Evolutionary conservation across 1,139 yeast species (phyloP).

Genomic region (Yamadazyma atmosphaerica): DNA sequence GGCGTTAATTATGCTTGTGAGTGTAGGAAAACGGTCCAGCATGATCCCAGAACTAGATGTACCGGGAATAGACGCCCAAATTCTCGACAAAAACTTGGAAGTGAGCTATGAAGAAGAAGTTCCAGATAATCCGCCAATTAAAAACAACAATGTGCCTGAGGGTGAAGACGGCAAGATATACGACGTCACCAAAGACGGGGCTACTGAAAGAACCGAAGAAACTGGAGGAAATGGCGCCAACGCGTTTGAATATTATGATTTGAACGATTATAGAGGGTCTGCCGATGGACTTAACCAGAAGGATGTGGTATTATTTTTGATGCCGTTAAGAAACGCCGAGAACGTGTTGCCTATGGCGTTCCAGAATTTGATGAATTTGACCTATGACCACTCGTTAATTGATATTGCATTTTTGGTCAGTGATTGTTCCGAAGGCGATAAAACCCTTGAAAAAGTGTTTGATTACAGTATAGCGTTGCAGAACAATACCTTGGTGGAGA

Average conservation of each 20-base stretch:
- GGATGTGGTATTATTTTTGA: constrained; percentile 67
- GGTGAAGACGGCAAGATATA: constrained; percentile 24
- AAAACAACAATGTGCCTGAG: no score
- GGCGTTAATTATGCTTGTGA: constrained; percentile 16
- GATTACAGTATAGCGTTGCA: constrained; percentile 68
- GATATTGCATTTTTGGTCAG: constrained; percentile 85
- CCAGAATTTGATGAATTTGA: constrained; percentile 79
- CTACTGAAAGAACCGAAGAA: constrained; percentile 16
- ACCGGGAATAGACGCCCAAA: constrained; percentile 15
- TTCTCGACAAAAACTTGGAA: constrained; percentile 14
- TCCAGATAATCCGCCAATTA: not conserved
- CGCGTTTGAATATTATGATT: constrained; percentile 56
- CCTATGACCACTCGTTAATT: constrained; percentile 78
- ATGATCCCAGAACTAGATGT: constrained; percentile 11
- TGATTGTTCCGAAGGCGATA: constrained; percentile 77
- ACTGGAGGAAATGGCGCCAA: constrained; percentile 2
- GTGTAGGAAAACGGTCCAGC: constrained; percentile 2
- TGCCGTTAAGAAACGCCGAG: constrained; percentile 85
- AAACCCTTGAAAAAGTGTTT: constrained; percentile 66
- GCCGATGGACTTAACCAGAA: constrained; percentile 54
- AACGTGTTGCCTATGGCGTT: constrained; percentile 79
- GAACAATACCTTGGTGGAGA: constrained; percentile 61
- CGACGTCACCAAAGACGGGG: constrained; percentile 34
- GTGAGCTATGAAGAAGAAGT: constrained; percentile 12
- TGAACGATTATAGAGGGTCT: constrained; percentile 57